Base-by-base conservation (phyloP, 2,329 filamentous ascomycete species). In the Coleophoma cylindrospora region DNA sequence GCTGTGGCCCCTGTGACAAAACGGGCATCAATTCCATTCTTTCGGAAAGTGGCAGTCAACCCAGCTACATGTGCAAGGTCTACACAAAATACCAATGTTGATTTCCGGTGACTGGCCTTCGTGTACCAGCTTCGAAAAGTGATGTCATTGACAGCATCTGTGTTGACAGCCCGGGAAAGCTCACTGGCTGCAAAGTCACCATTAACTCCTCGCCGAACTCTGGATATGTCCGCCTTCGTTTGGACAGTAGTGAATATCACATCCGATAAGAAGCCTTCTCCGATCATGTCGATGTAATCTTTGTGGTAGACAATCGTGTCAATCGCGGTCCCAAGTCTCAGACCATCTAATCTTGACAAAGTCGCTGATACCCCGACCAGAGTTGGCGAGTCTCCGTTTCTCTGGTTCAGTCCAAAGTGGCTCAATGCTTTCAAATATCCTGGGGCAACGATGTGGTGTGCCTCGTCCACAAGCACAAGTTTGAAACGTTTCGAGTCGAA, bases 251-350 rank as follows among this genome's bases (percentile, higher is more conserved):
- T 97, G 69, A 99, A 97, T 4, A 92, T 73, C n/a, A 95, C 88
- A 64, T 94, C 82, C 0, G 91, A 86, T 12, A 99, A 78, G 91
- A 91, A 97, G 40, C 94, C 91, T 50, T 95, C 90, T 34, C 84
- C 84, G 53, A 96, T 89, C 84, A 89, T 87, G 55, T 88, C 85
- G 32, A 87, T 74, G 55, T 87, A 90, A 61, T 89, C 84, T 57
- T 91, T 94, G 67, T 97, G 92, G 61, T 96, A 97, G 44, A 96
- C 92, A 54, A 97, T 96, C 63, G 95, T 87, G 60, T 97, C 92
- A 60, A 97, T 94, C 33, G 87, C 91, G 12, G 85, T 76, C 1
- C 91, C 91, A 2, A 97, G 75, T 52, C 81, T 83, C 33, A 95
- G 71, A 0, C 92, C 92, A 63, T 97, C 92, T 52, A 90, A 90